Evolutionary conservation across 164 flowering plant genomes (phyloP), one percentile per base, ranked within the genome.

Genomic region (Umbellularia californica): DNA sequence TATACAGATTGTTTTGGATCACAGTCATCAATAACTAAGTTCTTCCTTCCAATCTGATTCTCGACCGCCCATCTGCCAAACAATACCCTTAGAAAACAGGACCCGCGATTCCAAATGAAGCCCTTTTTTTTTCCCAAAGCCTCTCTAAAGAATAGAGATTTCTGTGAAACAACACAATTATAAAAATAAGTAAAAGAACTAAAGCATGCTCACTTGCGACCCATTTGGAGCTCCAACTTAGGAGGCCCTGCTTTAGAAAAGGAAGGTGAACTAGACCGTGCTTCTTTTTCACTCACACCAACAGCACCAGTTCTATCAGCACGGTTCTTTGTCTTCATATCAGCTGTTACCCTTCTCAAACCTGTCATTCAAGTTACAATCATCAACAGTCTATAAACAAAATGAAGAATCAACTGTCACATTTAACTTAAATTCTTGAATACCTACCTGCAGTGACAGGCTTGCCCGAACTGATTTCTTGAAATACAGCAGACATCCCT

Each of bases 401-500:
- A 77, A 50, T 63, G n/a, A 65, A 66, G 24, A 24, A 19, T 50
- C 3, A 24, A 70, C 33, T 63, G 78, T n/a, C 47, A 28, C 60
- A n/a, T 41, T 30, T 33, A 22, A 70, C 20, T 60, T 30, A 69
- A 76, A 73, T 35, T 30, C 50, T 13, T 66, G 67, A 27, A 50
- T 28, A 19, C 9, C 17, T 79, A 96, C 99, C 98, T 74, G 91
- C 58, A 73, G 99, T 91, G 17, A 89, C 93, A 72, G 93, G 69
- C 77, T 89, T 83, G 55, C 89, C 93, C 2, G 94, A 87, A 81
- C 74, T 88, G 74, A 96, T 90, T 81, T 96, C 97, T 75, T 89
- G 88, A 82, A 96, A 94, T 73, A 96, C 94, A 84, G 99, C 99
- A 65, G 95, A 75, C 99, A 96, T 90, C 69, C 99, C 99, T 81